phyloP scores from a whole-genome alignment of 352 stramenopile genomes.

The Aphanomyces astaci region DNA sequence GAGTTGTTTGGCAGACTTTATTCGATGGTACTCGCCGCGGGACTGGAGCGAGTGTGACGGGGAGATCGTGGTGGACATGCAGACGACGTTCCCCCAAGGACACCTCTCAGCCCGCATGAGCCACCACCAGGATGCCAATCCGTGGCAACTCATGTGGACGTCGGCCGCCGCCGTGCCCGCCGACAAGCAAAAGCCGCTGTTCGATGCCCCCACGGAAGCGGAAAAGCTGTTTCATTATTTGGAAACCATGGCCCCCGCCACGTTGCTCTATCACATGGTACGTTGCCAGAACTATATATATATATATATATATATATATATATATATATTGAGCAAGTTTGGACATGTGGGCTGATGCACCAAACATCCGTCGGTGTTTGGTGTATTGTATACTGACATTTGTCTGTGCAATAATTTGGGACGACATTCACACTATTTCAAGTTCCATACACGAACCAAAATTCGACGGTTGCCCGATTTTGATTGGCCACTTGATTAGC shows the following conservation, averaged over 20 bases:
- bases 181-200: slow-evolving; percentile 57
- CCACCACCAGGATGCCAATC: slow-evolving; percentile 29
- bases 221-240: slow-evolving; percentile 80
- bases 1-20: slow-evolving; percentile 63
- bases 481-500: no score
- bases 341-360: no score
- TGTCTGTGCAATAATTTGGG: no score
- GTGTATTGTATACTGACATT: no score
- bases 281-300: slow-evolving; percentile 1
- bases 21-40: slow-evolving; percentile 77
- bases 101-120: slow-evolving; percentile 69
- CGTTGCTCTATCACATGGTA: slow-evolving; percentile 78
- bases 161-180: slow-evolving; percentile 38
- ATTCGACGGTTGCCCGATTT: no score
- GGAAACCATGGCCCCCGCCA: slow-evolving; percentile 64
- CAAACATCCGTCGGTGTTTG: not conserved
- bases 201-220: slow-evolving; percentile 61
- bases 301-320: no score
- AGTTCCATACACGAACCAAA: no score
- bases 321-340: no score
- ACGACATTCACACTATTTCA: no score
- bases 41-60: slow-evolving; percentile 49
- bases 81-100: slow-evolving; percentile 41
- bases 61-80: slow-evolving; percentile 18
- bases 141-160: slow-evolving; percentile 77